These are phyloP conservation scores for Somion occarium DNA, from an alignment of 1,284 basidiomycete genomes.

Conservation along the genomic window DNA sequence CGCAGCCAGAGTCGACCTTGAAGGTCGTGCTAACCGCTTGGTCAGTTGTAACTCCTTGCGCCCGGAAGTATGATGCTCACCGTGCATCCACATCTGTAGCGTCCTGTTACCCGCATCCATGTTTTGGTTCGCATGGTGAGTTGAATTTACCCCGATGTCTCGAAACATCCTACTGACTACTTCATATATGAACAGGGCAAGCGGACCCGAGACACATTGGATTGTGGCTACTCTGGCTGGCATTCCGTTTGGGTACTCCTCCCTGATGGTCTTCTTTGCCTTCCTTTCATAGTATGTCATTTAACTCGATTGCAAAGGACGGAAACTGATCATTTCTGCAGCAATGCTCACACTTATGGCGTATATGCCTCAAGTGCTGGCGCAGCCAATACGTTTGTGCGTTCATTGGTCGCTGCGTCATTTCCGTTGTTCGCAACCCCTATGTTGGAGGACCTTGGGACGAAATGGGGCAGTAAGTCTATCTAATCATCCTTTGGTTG, in stretches of 20 bases:
- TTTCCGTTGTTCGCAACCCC: slow-evolving; percentile 24
- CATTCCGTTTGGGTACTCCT: slow-evolving; percentile 23
- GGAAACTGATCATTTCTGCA: not conserved
- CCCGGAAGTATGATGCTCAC: too few species aligned
- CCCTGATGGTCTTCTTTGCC: slow-evolving; percentile 18
- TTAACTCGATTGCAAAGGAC: not conserved
- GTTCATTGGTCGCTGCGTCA: slow-evolving; percentile 20
- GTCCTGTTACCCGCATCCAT: slow-evolving; percentile 21
- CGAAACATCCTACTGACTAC: too few species aligned
- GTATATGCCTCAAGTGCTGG: slow-evolving; percentile 24
- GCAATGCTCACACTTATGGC: slow-evolving; percentile 16
- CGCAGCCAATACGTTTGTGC: slow-evolving; percentile 22
- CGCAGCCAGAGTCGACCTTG: slow-evolving; percentile 9
- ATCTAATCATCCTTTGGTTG: not conserved
- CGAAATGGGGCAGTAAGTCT: slow-evolving; percentile 24
- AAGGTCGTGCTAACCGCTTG: slow-evolving; percentile 16
- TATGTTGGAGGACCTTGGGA: slow-evolving; percentile 20
- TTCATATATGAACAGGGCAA: slow-evolving; percentile 27
- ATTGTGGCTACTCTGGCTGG: slow-evolving; percentile 24
- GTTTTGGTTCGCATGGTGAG: slow-evolving; percentile 29
- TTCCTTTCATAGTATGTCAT: slow-evolving; percentile 15
- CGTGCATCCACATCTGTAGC: slow-evolving; percentile 12
- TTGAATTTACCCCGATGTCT: not conserved
- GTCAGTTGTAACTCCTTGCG: slow-evolving; percentile 4
- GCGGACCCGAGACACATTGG: slow-evolving; percentile 22